Base-by-base conservation (phyloP, 139 green algal genomes). In the Coccomyxa sp. region DNA sequence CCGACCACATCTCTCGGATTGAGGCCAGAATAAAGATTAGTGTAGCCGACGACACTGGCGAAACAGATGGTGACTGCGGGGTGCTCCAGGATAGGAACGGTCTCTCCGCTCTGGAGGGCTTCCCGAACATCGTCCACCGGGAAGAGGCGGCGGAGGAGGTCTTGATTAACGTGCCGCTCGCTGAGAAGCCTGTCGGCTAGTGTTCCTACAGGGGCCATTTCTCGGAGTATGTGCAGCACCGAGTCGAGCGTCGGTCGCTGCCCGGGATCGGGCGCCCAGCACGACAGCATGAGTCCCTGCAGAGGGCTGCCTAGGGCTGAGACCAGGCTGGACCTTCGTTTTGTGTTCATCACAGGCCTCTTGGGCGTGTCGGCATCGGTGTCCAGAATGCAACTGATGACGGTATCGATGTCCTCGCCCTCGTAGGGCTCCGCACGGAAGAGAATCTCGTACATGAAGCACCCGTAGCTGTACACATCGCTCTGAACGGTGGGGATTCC, bases 391-490 rank as follows among this genome's bases (percentile, higher is more conserved):
- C 44, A 58, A 14, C 44, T 58, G 44, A 58, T 58, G 44, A 58
- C 44, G 14, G 12, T 58, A 58, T 58, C 44, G 44, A 58, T 58
- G 44, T 58, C 44, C 44, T 58, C 44, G 44, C 44, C 44, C 44
- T 58, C 44, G 44, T 58, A 58, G 44, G 44, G 44, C 44, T 58
- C 44, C 44, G 44, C 44, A 58, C 44, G 44, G 44, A 58, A 58
- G 44, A 58, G 44, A 58, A 58, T 58, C 44, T 58, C 44, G 44
- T 58, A 58, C 44, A 58, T 58, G 44, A 58, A 58, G 44, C 44
- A 58, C 44, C 44, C 44, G 14, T 58, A 58, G 14, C 44, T 58
- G 44, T 58, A 58, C 12, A 58, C 44, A 58, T 58, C 44, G 44
- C 44, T 58, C 44, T 58, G 44, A 14, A 14, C 44, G 44, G 44